Conservation (phyloP, 2,329 filamentous ascomycete genomes). For the Diaporthe humulicola region DNA sequence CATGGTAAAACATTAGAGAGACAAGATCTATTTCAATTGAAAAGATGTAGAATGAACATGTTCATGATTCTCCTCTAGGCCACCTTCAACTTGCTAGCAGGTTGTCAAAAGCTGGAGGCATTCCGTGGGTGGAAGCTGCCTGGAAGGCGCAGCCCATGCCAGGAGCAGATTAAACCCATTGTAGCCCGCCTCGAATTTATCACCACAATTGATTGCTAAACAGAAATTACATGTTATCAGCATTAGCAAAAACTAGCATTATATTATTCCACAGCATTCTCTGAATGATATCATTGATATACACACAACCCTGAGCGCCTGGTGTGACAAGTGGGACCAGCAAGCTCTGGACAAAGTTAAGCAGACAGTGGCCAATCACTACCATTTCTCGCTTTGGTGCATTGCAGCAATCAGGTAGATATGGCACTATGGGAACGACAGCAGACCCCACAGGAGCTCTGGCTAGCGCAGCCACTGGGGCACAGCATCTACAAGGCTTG, state of each 20-base stretch:
- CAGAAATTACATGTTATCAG: not conserved
- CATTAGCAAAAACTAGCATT: not conserved
- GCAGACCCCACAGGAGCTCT: not conserved
- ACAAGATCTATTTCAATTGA: not conserved
- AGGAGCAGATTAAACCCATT: not conserved
- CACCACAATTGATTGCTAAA: not conserved
- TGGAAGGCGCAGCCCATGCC: not conserved
- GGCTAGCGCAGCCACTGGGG: not conserved
- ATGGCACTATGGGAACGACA: constrained; percentile 27
- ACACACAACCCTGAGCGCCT: not conserved
- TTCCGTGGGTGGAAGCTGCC: not conserved
- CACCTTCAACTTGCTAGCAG: not conserved
- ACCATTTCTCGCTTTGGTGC: constrained; percentile 29
- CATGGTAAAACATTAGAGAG: fast-evolving
- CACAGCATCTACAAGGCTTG: not conserved
- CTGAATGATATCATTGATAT: too few relatives aligned
- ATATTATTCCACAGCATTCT: not conserved
- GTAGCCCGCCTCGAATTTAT: not conserved
- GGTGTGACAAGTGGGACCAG: not conserved
- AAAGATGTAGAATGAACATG: not conserved
- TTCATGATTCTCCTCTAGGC: not conserved
- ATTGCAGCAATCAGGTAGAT: constrained; percentile 11
- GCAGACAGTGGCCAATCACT: constrained; percentile 13
- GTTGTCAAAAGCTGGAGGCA: not conserved
- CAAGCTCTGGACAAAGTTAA: not conserved